Conservation (phyloP, 139 green algal genomes). For the Volvox africanus region DNA sequence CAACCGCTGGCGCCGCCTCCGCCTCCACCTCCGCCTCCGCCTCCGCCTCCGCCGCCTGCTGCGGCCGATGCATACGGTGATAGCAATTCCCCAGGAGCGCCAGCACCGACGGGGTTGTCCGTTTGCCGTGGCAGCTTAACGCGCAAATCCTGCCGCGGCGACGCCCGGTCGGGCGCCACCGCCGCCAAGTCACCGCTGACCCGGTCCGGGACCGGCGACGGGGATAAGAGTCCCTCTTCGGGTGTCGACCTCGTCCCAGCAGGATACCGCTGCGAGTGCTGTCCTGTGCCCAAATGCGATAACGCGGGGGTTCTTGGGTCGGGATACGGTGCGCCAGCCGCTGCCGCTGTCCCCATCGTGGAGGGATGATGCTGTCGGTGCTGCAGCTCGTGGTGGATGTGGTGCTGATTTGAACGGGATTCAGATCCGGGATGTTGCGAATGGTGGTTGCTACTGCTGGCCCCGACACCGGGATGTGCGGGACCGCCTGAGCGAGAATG, state of each 20-base stretch:
- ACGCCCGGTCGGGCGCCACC: not conserved
- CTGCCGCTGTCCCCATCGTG: not conserved
- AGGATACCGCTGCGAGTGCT: no score
- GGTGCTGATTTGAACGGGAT: not conserved
- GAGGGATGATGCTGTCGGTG: not conserved
- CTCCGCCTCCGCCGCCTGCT: not conserved
- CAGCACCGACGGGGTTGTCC: not conserved
- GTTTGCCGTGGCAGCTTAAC: not conserved
- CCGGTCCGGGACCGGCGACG: not conserved
- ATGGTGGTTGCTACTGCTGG: not conserved
- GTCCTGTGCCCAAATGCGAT: not conserved
- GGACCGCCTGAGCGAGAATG: not conserved
- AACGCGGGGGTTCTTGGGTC: not conserved
- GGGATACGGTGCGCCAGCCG: not conserved
- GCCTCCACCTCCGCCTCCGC: not conserved
- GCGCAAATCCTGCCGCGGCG: not conserved
- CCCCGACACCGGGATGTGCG: not conserved
- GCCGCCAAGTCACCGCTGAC: not conserved
- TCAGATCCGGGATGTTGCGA: not conserved
- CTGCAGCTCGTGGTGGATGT: not conserved
- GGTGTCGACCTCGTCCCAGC: no score
- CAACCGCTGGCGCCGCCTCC: not conserved
- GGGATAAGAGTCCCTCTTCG: no score
- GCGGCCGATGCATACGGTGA: not conserved
- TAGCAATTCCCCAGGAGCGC: not conserved